phyloP scores from a whole-genome alignment of 352 stramenopile genomes.

The Globisporangium okanoganense region DNA sequence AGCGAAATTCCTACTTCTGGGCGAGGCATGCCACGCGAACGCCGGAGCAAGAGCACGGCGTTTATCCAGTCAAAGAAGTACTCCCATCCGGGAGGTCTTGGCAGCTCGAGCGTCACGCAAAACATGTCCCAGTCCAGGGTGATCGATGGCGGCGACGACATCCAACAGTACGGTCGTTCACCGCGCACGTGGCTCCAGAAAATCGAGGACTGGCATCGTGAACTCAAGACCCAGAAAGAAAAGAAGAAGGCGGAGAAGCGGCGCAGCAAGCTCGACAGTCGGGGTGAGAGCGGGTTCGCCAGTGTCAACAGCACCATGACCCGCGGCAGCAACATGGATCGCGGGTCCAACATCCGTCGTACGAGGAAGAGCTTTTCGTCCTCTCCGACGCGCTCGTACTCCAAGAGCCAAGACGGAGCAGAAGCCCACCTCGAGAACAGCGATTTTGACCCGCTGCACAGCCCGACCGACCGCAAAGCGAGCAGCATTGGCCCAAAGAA shows the following conservation, averaged over 20 bases:
- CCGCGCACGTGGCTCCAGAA: conserved; percentile 75
- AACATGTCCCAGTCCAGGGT: background rate
- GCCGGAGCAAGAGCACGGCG: conserved; percentile 71
- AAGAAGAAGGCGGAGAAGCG: conserved; percentile 74
- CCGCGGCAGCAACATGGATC: conserved; percentile 22
- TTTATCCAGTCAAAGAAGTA: conserved; percentile 41
- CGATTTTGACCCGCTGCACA: conserved; percentile 8
- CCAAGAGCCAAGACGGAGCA: conserved; percentile 16
- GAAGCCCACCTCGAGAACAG: conserved; percentile 2
- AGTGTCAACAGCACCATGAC: conserved; percentile 12
- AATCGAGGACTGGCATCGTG: conserved; percentile 79
- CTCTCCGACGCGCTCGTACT: conserved; percentile 10
- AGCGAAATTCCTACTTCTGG: conserved; percentile 5
- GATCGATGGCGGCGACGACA: conserved; percentile 33
- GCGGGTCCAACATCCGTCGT: conserved; percentile 19
- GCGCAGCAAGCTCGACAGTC: conserved; percentile 42
- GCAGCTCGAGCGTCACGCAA: conserved; percentile 12
- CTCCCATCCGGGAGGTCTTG: conserved; percentile 3
- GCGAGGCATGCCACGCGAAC: conserved; percentile 26
- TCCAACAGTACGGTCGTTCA: conserved; percentile 41
- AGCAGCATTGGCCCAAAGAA: conserved; percentile 12
- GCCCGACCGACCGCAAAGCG: conserved; percentile 7
- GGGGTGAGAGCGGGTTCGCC: conserved; percentile 25
- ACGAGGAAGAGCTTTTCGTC: conserved; percentile 20
- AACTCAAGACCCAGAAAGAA: conserved; percentile 74